A percentile compares a stretch with the other conserved stretches of the same genome.
Conservation (phyloP, 106 monocot genomes). For the Phalaenopsis equestris region DNA sequence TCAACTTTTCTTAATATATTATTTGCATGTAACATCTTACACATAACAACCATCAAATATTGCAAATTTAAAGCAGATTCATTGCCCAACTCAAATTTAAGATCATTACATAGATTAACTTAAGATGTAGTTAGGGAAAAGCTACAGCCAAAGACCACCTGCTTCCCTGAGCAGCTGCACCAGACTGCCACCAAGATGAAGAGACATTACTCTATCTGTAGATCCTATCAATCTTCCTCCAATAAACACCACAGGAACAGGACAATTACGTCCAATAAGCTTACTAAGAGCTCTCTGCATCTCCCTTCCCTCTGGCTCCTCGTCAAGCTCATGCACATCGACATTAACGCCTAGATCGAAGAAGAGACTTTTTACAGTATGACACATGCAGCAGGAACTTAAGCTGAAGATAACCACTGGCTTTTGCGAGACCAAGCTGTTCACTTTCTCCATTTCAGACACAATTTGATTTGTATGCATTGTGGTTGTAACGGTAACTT, state of each 20-base stretch:
- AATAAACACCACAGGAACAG: conserved; percentile 54
- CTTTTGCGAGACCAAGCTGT: conserved; percentile 19
- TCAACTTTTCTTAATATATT: too few relatives aligned
- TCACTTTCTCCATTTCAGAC: conserved; percentile 29
- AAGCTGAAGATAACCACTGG: conserved; percentile 49
- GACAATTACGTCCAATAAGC: conserved; percentile 22
- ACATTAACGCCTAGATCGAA: conserved; percentile 45
- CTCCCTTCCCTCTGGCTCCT: conserved; percentile 36
- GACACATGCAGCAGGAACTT: conserved; percentile 53
- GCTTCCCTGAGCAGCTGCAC: conserved; percentile 47
- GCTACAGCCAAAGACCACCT: conserved; percentile 54
- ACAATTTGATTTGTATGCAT: not conserved
- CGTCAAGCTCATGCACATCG: conserved; percentile 36
- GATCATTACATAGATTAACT: too few relatives aligned
- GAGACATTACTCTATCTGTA: conserved; percentile 49
- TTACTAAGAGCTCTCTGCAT: conserved; percentile 40
- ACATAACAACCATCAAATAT: too few relatives aligned
- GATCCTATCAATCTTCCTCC: conserved; percentile 56
- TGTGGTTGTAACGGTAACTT: not conserved
- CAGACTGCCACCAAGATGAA: conserved; percentile 41
- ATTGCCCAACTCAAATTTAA: too few relatives aligned
- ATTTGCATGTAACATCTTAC: too few relatives aligned
- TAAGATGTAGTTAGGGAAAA: not conserved
- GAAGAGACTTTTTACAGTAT: conserved; percentile 37
- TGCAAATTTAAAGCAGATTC: too few relatives aligned